Base-by-base conservation (phyloP, 495 filamentous ascomycete genomes). In the Podospora australis region DNA sequence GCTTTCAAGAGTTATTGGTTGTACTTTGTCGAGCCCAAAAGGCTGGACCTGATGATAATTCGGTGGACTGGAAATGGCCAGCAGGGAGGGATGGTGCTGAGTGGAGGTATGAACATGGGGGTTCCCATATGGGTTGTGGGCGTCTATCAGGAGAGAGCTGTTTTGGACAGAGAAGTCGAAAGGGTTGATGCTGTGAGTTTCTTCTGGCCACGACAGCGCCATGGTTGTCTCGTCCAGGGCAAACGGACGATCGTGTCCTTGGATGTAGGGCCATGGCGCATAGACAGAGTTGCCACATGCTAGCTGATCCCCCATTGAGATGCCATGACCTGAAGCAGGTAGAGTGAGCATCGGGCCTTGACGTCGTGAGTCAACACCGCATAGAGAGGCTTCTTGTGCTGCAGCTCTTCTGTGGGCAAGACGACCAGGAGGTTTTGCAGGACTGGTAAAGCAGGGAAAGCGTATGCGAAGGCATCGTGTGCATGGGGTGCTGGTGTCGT, bases 391-490 rank as follows among this genome's bases (percentile, higher is more conserved):
- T 13, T 43, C 23, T 21, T 23, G 25, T 14, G 22, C 22, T 16
- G 11, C n/a, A 2, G 40, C 20, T 28, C 40, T 43, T 28, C 40
- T 24, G 22, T 43, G 40, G 4, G 40, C 40, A 25, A 43, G 40
- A 13, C 40, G 9, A 24, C 40, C 40, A 6, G 40, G 40, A 3
- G 40, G 40, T 16, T 43, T 43, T 10, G 40, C 40, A 3, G 40
- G 40, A 14, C 40, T 43, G 21, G 40, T 43, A 17, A 43, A 43
- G 40, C 40, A 43, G 5, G 40, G 40, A 10, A 43, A 43, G 11
- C 40, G 40, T 25, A 43, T 43, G 23, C 40, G 40, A 26, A 43
- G 40, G 22, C 40, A 43, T 43, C 40, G 21, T 43, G 40, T 43
- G 40, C 40, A 43, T 7, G 40, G 40, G 7, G 40, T 43, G 40